A percentile compares a stretch with the other conserved stretches of the same genome.
These are phyloP conservation scores for Lobosporangium transversale DNA, from an alignment of 192 early-diverging fungal genomes.

Conservation along the genomic window DNA sequence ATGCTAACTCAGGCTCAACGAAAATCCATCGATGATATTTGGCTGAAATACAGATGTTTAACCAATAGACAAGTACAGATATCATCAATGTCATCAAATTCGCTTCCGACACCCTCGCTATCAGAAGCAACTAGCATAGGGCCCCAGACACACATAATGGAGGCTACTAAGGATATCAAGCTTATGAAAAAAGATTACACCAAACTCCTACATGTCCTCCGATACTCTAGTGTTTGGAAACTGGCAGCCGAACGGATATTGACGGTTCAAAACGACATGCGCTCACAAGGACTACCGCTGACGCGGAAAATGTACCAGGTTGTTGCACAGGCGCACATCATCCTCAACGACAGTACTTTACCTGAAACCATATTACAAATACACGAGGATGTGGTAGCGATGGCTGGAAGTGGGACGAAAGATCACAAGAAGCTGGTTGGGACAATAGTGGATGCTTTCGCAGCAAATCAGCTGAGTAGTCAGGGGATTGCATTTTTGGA, in stretches of 20 bases:
- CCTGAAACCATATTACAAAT: constrained; percentile 2
- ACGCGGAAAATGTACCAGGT: constrained; percentile 22
- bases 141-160: background rate
- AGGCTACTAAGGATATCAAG: background rate
- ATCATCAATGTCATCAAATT: background rate
- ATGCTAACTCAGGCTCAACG: background rate
- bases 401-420: background rate
- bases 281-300: background rate
- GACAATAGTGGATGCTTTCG: constrained; percentile 28
- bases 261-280: constrained; percentile 4
- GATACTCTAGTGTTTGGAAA: constrained; percentile 1
- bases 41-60: background rate
- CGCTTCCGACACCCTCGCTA: background rate
- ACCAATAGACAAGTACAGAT: background rate
- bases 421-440: constrained; percentile 15
- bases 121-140: background rate
- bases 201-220: constrained; percentile 25
- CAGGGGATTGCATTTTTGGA: constrained; percentile 32
- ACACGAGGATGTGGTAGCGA: background rate
- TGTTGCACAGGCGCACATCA: constrained; percentile 21
- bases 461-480: background rate
- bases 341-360: background rate
- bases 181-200: constrained; percentile 23
- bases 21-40: background rate
- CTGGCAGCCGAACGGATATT: constrained; percentile 11